These are phyloP conservation scores for Saturnispora galanensis DNA, from an alignment of 805 yeast species.

Conservation along the genomic window DNA sequence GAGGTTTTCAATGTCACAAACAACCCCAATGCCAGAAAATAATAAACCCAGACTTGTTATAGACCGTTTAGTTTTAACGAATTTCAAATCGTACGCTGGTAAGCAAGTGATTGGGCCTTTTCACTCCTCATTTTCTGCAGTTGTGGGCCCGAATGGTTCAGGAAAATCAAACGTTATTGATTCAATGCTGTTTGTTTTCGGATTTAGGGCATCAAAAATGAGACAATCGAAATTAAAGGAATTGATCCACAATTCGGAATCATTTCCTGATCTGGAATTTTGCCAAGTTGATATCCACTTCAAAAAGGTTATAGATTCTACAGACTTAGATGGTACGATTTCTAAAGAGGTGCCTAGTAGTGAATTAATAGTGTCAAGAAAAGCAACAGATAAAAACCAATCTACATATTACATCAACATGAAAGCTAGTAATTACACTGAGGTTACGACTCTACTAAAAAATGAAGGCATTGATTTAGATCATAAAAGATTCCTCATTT, in stretches of 20 bases:
- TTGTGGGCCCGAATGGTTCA: slow-evolving; percentile 97
- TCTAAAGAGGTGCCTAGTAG: slow-evolving; percentile 34
- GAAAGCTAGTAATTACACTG: slow-evolving; percentile 58
- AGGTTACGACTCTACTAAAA: slow-evolving; percentile 65
- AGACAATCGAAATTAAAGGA: slow-evolving; percentile 91
- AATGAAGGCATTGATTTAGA: slow-evolving; percentile 87
- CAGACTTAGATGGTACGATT: slow-evolving; percentile 11
- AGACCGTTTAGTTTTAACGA: slow-evolving; percentile 57
- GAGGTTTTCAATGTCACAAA: neutral
- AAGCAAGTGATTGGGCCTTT: slow-evolving; percentile 90
- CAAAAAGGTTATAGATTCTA: slow-evolving; percentile 55
- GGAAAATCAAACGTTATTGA: slow-evolving; percentile 98
- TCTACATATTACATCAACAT: slow-evolving; percentile 74
- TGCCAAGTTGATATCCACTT: slow-evolving; percentile 93
- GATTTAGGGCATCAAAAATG: slow-evolving; percentile 94
- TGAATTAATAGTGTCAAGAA: slow-evolving; percentile 64
- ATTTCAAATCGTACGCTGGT: slow-evolving; percentile 96
- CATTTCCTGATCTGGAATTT: slow-evolving; percentile 49
- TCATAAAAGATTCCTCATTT: slow-evolving; percentile 85
- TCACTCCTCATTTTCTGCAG: slow-evolving; percentile 87
- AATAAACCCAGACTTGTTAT: slow-evolving; percentile 54
- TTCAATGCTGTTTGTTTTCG: slow-evolving; percentile 94
- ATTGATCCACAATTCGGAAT: slow-evolving; percentile 83
- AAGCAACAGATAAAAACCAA: slow-evolving; percentile 64
- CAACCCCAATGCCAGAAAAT: neutral